Base-by-base conservation (phyloP, 148 eudicot species). In the Amaranthus hypochondriacus region DNA sequence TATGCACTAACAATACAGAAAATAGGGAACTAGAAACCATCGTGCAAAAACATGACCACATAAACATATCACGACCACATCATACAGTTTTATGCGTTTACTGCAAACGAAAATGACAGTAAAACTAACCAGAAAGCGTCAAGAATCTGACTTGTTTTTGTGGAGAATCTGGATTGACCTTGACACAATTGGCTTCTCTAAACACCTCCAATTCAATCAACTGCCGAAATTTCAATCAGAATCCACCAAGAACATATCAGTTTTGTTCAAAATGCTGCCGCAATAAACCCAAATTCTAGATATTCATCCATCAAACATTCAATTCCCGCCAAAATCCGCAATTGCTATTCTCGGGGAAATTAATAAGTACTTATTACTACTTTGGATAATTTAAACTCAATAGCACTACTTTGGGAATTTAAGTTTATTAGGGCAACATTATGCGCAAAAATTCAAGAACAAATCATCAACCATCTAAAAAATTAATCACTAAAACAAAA, bases 91-190 rank as follows among this genome's bases (percentile, higher is more conserved):
- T 28, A 28, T 28, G 39, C 0, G 39, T 57, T 13, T 28, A 57
- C 5, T 4, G 15, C 4, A n/a, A 58, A 18, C 3, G 1, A 5
- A 13, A 54, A 76, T 7, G 12, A 52, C 4, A 12, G 39, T 28
- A 81, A 48, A 81, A 87, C 96, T 81, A 70, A 93, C 98, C 97
- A 70, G 86, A 83, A 70, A 93, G 97, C 61, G 97, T 89, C 78
- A 91, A 84, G 70, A 88, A 87, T 70, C 98, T 85, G 77, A 93
- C 95, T 89, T 89, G 97, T 86, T 91, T 93, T 71, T 93, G 97
- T 3, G 98, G 97, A 39, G 98, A 83, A 84, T 93, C 98, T 47
- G 98, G 98, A 75, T 93, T 93, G 54, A 93, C 97, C 82, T 93
- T 93, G 75, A 93, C 95, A 73, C 95, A 93, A 21, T 83, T 76